phyloP scores from a whole-genome alignment of 805 yeast genomes.

The Candida germanica region DNA sequence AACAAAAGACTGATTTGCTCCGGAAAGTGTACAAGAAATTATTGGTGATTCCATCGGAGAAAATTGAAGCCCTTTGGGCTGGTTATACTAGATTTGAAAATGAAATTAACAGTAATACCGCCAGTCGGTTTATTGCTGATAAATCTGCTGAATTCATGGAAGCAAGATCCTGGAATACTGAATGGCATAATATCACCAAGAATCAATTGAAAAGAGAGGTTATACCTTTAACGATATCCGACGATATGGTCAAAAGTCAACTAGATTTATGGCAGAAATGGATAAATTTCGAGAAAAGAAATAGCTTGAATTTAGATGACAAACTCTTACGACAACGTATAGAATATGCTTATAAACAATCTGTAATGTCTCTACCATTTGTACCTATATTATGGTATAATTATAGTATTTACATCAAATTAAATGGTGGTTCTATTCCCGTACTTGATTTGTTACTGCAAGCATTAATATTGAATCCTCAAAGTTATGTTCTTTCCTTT shows the following conservation, averaged over 20 bases:
- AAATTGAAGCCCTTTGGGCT: conserved; percentile 77
- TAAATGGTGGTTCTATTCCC: conserved; percentile 35
- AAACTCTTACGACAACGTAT: conserved; percentile 51
- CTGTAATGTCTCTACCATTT: conserved; percentile 58
- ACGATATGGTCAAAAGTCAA: conserved; percentile 36
- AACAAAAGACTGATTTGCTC: conserved; percentile 72
- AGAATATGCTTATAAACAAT: conserved; percentile 68
- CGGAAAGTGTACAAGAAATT: conserved; percentile 70
- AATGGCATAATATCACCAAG: conserved; percentile 58
- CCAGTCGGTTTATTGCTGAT: conserved; percentile 82
- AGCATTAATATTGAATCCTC: conserved; percentile 64
- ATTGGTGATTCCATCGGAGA: conserved; percentile 70
- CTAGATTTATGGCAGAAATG: conserved; percentile 63
- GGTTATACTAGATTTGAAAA: conserved; percentile 82
- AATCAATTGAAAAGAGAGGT: conserved; percentile 44
- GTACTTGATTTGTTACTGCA: conserved; percentile 48
- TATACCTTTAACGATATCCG: conserved; percentile 22
- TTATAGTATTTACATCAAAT: conserved; percentile 32
- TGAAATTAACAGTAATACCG: conserved; percentile 66
- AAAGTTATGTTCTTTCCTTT: conserved; percentile 62
- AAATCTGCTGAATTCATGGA: conserved; percentile 81
- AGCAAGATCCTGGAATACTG: conserved; percentile 74
- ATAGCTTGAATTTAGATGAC: conserved; percentile 61
- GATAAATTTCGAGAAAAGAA: conserved; percentile 76
- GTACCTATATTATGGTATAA: conserved; percentile 79